Percentiles rank a stretch among this genome's conserved stretches.
Evolutionary conservation across 1,284 basidiomycete genomes (phyloP).

Genomic region (Sutorius eximius): DNA sequence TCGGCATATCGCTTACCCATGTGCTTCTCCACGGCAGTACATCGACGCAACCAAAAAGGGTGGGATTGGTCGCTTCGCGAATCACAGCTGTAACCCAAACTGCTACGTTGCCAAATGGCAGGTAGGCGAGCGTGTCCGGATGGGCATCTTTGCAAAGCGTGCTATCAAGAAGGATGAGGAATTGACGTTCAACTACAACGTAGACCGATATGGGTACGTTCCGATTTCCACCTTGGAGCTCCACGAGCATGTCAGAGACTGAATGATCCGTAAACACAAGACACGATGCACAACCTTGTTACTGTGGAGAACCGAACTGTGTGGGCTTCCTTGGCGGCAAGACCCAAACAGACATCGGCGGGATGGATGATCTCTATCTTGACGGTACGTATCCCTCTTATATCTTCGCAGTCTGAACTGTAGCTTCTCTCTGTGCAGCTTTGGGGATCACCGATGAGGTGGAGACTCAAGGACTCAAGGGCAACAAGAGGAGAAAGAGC

Average conservation of each 20-base stretch:
- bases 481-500: conserved; percentile 87
- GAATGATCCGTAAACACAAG: conserved; percentile 41
- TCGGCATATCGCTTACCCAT: not conserved
- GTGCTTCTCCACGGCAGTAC: conserved; percentile 54
- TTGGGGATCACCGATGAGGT: conserved; percentile 94
- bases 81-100: conserved; percentile 98
- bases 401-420: not conserved
- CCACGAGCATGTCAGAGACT: not conserved
- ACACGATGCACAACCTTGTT: conserved; percentile 94
- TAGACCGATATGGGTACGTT: conserved; percentile 94
- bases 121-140: conserved; percentile 86
- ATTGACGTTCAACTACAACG: conserved; percentile 99
- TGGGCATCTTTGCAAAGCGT: conserved; percentile 97
- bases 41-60: conserved; percentile 98
- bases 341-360: conserved; percentile 93
- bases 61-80: conserved; percentile 95
- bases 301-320: conserved; percentile 95
- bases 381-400: conserved; percentile 62
- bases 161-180: conserved; percentile 85
- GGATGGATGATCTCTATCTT: conserved; percentile 94
- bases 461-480: conserved; percentile 78
- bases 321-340: conserved; percentile 97
- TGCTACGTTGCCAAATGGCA: conserved; percentile 99
- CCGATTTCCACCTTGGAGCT: not conserved
- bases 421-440: conserved; percentile 48